Conservation (phyloP, 179 eudicot genomes). For the Sideroxylon spinosum region DNA sequence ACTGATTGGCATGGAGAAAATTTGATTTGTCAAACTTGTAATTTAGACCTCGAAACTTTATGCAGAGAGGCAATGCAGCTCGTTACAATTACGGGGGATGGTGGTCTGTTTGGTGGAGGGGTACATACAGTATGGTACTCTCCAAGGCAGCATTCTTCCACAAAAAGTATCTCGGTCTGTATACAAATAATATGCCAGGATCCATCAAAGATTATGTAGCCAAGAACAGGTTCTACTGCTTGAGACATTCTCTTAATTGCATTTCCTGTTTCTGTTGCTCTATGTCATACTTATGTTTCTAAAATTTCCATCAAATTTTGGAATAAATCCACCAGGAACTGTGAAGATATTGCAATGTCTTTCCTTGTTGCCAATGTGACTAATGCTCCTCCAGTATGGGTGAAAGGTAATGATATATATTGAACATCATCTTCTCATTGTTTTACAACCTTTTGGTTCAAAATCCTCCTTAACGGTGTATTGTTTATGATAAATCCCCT, state of each 20-base stretch:
- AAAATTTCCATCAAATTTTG: conserved; percentile 7
- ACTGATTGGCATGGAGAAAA: not conserved
- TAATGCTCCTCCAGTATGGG: conserved; percentile 87
- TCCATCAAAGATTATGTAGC: conserved; percentile 74
- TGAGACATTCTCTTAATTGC: conserved; percentile 2
- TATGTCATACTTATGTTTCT: conserved; percentile 1
- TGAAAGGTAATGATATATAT: conserved; percentile 53
- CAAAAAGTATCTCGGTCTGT: conserved; percentile 68
- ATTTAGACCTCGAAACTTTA: not conserved
- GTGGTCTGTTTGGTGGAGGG: conserved; percentile 99
- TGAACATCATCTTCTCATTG: not conserved
- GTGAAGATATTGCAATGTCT: conserved; percentile 97
- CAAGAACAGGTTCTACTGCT: conserved; percentile 49
- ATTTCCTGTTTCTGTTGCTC: not conserved
- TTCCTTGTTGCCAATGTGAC: conserved; percentile 87
- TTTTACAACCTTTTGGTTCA: not conserved
- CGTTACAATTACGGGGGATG: conserved; percentile 75
- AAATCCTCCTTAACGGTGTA: not conserved
- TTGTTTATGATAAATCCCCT: not conserved
- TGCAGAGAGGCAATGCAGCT: conserved; percentile 44
- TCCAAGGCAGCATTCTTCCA: conserved; percentile 95
- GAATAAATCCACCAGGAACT: conserved; percentile 53
- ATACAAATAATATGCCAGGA: conserved; percentile 71
- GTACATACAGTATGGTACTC: conserved; percentile 84
- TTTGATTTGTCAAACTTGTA: not conserved